These are phyloP conservation scores for Aeschynomene evenia DNA, from an alignment of 306 rosid genomes.

Conservation along the genomic window DNA sequence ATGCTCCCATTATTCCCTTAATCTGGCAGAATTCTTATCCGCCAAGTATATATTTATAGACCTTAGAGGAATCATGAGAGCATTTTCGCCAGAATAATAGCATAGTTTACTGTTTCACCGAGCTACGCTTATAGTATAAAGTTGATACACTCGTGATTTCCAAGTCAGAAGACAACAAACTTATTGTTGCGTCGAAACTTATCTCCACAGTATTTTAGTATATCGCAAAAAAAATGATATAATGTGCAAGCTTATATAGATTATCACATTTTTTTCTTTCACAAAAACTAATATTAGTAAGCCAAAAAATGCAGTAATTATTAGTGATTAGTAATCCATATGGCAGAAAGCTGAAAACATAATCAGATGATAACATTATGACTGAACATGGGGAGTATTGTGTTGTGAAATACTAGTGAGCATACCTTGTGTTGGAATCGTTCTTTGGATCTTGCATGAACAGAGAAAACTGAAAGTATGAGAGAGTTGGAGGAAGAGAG, in stretches of 20 bases:
- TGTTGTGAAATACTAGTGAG: slow-evolving; percentile 4
- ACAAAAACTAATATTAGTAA: neutral
- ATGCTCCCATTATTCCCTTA: neutral
- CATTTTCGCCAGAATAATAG: slow-evolving; percentile 6
- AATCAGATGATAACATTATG: neutral
- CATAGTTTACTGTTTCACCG: too few species aligned
- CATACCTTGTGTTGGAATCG: slow-evolving; percentile 72
- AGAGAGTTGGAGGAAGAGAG: slow-evolving; percentile 50
- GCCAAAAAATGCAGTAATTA: neutral
- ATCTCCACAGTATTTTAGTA: too few species aligned
- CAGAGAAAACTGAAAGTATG: slow-evolving; percentile 48
- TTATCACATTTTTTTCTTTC: slow-evolving; percentile 13
- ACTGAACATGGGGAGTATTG: neutral
- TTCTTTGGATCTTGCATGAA: slow-evolving; percentile 90
- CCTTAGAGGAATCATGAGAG: slow-evolving; percentile 15
- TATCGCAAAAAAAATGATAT: neutral
- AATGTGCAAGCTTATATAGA: slow-evolving; percentile 12
- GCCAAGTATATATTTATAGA: too few species aligned
- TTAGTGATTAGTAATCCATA: neutral
- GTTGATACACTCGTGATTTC: too few species aligned
- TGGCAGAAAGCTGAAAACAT: neutral
- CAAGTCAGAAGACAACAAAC: too few species aligned
- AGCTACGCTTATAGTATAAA: too few species aligned
- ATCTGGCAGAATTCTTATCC: too few species aligned
- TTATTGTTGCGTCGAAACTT: too few species aligned